Base-by-base conservation (phyloP, 257 asterid genomes). In the Striga asiatica region DNA sequence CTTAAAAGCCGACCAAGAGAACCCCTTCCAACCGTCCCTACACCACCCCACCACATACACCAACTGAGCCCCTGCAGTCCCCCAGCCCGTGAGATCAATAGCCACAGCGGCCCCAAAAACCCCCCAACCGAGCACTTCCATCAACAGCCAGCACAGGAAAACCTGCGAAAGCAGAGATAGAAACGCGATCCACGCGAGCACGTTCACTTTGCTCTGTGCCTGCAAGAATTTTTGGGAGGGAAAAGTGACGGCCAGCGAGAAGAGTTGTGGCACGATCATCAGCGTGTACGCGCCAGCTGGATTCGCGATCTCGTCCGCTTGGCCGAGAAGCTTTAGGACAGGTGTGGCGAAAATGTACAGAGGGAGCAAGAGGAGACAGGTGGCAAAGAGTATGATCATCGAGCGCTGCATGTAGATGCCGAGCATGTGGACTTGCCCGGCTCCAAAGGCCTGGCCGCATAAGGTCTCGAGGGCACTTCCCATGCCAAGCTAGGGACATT, bases 401-500 rank as follows among this genome's bases (percentile, higher is more conserved):
- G 97, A 88, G 25, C 95, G 83, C 56, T 88, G 97, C 84, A 85
- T 71, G 54, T 88, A 84, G 23, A 80, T 16, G 4, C 97, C 95
- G 0, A 88, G 95, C 95, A 80, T 69, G 51, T 84, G 84, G 43
- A 78, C 74, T 66, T 84, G 83, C 10, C 89, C 87, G 0, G 95
- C 95, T 11, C 97, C 97, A 27, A 74, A 84, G 28, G 97, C 91
- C 46, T 88, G 97, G 14, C 95, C 97, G 49, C 95, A 82, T 2
- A 84, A 74, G 9, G 97, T 88, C 76, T 88, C 97, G 3, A 88
- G 84, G 34, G 95, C 97, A 65, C 97, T 84, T 23, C 97, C 97
- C 97, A 88, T 88, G 19, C 97, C 97, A 53, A 88, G 89, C 97
- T 88, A n/a, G n/a, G n/a, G n/a, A n/a, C n/a, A n/a, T n/a, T n/a